phyloP scores from a whole-genome alignment of 768 basidiomycete genomes.

The Russula sp. region DNA sequence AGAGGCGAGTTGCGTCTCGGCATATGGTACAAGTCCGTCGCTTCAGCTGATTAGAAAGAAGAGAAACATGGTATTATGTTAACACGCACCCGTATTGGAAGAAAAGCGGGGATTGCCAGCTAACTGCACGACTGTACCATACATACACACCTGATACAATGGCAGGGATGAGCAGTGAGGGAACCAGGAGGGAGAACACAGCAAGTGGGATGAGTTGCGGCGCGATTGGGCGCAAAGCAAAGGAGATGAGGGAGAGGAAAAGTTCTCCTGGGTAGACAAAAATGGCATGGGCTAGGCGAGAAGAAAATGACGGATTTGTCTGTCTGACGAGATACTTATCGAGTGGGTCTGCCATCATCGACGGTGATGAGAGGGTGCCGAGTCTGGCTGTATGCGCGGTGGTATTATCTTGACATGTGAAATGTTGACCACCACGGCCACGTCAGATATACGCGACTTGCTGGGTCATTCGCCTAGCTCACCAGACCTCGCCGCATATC shows the following conservation, averaged over 20 bases:
- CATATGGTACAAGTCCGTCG: conserved; percentile 63
- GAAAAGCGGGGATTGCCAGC: conserved; percentile 66
- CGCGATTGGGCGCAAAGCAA: conserved; percentile 47
- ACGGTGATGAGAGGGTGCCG: not conserved
- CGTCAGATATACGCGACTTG: conserved; percentile 38
- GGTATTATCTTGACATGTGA: conserved; percentile 3
- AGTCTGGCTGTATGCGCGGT: not conserved
- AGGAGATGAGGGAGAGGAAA: conserved; percentile 32
- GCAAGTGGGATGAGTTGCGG: conserved; percentile 64
- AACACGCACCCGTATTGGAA: conserved; percentile 75
- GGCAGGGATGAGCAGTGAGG: conserved; percentile 59
- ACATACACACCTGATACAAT: conserved; percentile 67
- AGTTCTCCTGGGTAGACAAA: conserved; percentile 32
- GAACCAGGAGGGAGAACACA: conserved; percentile 60
- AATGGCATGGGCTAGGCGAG: conserved; percentile 8
- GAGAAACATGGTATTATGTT: not conserved
- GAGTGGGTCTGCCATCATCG: conserved; percentile 21
- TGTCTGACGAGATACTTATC: conserved; percentile 16
- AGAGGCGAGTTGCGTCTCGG: conserved; percentile 48
- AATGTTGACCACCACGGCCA: not conserved
- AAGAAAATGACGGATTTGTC: conserved; percentile 11
- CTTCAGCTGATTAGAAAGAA: conserved; percentile 39
- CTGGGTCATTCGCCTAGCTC: conserved; percentile 55
- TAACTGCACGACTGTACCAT: conserved; percentile 66
- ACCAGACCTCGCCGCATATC: conserved; percentile 42